Base-by-base conservation (phyloP, 805 yeast genomes). In the Candida michaelii region DNA sequence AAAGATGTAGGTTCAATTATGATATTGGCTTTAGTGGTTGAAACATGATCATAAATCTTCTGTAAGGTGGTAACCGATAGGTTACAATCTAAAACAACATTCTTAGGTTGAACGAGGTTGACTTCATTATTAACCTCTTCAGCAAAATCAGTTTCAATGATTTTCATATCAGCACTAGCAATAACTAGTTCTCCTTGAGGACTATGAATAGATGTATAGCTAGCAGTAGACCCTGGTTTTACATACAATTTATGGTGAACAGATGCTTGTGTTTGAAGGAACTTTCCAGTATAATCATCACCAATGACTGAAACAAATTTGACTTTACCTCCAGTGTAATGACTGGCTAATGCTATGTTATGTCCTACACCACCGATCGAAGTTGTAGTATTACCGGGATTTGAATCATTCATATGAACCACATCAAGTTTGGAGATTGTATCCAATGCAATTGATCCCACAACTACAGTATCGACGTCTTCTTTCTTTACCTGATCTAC, bases 81-180 rank as follows among this genome's bases (percentile, higher is more conserved):
- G 54, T 89, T 89, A 32, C 88, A 82, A 57, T 89, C 96, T 35
- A 83, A 56, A 4, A 84, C 69, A 6, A 85, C 72, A 18, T 64
- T 59, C 8, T 64, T 59, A 0, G 95, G 85, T 4, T 58, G 49
- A 1, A 71, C 58, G 10, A 55, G 39, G 1, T 48, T 45, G 4
- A 89, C 50, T 47, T 76, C 69, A 0, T 59, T 30, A 2, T 53
- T 45, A 2, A 84, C 68, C 45, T 75, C 77, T 0, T 62, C 59
- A 0, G 61, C 39, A 11, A 79, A 66, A 19, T 69, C 62, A 13
- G 48, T 44, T 49, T 85, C 85, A 16, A 82, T 65, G 8, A 83
- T 77, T n/a, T 69, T 68, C 96, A 89, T 89, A 55, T 87, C 96
- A 3, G 95, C 91, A 54, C 88, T 79, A 0, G 96, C 95, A 13